Evolutionary conservation across 225 moss, liverwort and hornwort genomes (phyloP), one percentile per base, ranked within the genome.

Genomic region (Climacium dendroides): DNA sequence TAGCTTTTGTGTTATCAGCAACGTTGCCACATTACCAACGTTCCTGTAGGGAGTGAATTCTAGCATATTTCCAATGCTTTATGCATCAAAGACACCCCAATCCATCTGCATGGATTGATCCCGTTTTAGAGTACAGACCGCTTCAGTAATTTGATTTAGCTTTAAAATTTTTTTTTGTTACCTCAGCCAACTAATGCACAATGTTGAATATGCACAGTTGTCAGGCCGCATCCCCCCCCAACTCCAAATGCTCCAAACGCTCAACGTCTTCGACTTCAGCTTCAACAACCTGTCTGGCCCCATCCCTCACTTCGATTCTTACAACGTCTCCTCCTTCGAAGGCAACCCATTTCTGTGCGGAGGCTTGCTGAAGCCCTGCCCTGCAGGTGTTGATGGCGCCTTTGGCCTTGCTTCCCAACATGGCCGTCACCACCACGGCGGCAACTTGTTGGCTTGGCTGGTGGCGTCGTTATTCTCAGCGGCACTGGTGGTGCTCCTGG

Each of bases 201-300:
- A 14, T 65, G 64, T 63, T 50, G 84, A 22, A 24, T 20, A 17
- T 70, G 72, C 81, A 18, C 78, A 89, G 80, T 89, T 98, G 30
- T 88, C 90, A 2, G 97, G 97, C 3, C 89, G 52, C 47, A 98
- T 98, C 19, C 96, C 97, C 1, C 92, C 92, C 7, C 86, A 90
- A 34, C 65, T 96, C 34, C 95, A 95, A 83, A 67, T 91, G 63
- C 91, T 98, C 50, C 94, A 95, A 50, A 98, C 93, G 78, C 92
- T 98, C 34, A 96, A 92, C 79, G 85, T 93, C 77, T 96, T 98
- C 64, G 96, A 98, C 85, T 98, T 98, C 79, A 92, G 95, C 2
- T 98, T 91, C 89, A 98, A 98, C 89, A 98, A 98, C 75, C 78
- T 98, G 18, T 96, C 96, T 0, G 97, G 97, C 16, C 96, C 94